Evolutionary conservation across 768 basidiomycete species (phyloP).

Genomic region (Boletus coccyginus): DNA sequence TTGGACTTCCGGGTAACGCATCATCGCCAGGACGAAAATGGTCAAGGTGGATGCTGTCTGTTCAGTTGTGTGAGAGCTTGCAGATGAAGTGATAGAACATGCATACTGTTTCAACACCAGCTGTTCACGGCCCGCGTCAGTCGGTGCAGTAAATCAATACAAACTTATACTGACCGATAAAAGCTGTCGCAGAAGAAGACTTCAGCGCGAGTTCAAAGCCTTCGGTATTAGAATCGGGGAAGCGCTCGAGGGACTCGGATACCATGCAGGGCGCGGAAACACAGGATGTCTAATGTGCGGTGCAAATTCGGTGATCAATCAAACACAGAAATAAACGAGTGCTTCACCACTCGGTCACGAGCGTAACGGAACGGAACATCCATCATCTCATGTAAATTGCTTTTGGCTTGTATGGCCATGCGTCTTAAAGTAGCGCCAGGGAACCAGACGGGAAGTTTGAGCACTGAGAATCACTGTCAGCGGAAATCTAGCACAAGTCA

Average conservation of each 20-base stretch:
- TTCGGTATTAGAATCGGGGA: constrained; percentile 14
- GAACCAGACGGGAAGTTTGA: constrained; percentile 33
- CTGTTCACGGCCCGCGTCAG: constrained; percentile 13
- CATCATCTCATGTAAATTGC: constrained; percentile 28
- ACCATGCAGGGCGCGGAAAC: constrained; percentile 29
- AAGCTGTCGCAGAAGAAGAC: constrained; percentile 31
- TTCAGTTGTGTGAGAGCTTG: not conserved
- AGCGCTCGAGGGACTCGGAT: constrained; percentile 28
- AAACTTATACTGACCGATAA: constrained; percentile 24
- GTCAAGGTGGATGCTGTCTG: constrained; percentile 34
- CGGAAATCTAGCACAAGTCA: not conserved
- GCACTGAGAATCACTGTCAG: constrained; percentile 23
- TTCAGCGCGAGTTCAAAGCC: constrained; percentile 29
- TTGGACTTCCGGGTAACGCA: constrained; percentile 34
- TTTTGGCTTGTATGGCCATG: constrained; percentile 29
- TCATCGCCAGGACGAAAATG: constrained; percentile 35
- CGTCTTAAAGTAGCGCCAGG: constrained; percentile 35
- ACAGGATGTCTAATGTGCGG: constrained; percentile 13
- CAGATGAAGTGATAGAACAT: not conserved
- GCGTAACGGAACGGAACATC: constrained; percentile 31
- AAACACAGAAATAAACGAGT: not conserved
- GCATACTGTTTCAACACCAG: constrained; percentile 31
- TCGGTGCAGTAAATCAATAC: not conserved
- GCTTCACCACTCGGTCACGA: constrained; percentile 22
- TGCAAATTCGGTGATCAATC: not conserved